Conservation (phyloP, 2,329 filamentous ascomycete species). For the Orbilia quercus region DNA sequence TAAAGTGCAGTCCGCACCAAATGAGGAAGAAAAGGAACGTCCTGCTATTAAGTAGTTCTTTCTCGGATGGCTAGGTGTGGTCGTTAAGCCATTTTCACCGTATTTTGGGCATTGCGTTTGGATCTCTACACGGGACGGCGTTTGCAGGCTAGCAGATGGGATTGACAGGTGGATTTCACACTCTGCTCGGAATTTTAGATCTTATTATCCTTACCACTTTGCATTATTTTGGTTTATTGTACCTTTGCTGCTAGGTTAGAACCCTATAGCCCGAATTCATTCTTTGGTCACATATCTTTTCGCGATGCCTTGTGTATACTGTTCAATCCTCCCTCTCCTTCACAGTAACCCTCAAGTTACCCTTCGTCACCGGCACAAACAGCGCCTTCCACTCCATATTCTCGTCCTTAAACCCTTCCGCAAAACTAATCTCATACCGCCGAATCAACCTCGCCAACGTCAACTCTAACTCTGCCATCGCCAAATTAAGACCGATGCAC, state of each 20-base stretch:
- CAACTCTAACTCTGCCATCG: constrained; percentile 36
- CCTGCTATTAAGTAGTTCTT: not conserved
- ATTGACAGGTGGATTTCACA: not conserved
- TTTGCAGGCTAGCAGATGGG: constrained; percentile 10
- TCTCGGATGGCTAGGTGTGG: too few relatives aligned
- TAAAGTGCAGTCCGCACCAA: not conserved
- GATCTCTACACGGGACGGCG: constrained; percentile 19
- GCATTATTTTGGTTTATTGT: not conserved
- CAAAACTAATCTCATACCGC: constrained; percentile 33
- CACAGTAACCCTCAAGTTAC: constrained; percentile 25
- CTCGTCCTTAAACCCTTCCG: constrained; percentile 34
- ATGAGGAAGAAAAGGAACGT: not conserved
- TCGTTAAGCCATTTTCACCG: constrained; percentile 24
- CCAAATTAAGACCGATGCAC: constrained; percentile 46
- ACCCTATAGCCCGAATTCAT: too few relatives aligned
- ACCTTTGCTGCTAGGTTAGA: too few relatives aligned
- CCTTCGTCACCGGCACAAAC: constrained; percentile 42
- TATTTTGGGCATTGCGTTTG: constrained; percentile 26
- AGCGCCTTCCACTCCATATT: constrained; percentile 41
- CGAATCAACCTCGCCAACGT: constrained; percentile 38
- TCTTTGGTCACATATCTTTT: too few relatives aligned
- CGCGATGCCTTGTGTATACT: too few relatives aligned
- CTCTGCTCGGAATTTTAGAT: not conserved
- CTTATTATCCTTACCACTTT: not conserved
- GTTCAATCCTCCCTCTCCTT: constrained; percentile 47